Evolutionary conservation across 805 yeast species (phyloP).

Genomic region (Kregervanrija pseudodelftensis): DNA sequence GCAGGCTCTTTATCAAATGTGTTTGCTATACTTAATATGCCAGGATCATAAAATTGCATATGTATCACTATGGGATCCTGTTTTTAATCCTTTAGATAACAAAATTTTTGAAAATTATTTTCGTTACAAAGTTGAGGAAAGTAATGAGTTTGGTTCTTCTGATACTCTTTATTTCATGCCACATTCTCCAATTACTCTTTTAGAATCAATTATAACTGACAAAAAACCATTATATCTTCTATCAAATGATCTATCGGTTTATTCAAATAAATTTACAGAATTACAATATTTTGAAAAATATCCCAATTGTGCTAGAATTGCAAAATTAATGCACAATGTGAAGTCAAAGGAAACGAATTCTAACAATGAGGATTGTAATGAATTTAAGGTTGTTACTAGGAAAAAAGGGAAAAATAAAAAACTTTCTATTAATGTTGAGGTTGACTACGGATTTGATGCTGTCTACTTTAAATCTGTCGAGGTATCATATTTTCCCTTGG

Average conservation of each 20-base stretch:
- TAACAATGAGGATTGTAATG: slow-evolving; percentile 5
- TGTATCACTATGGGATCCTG: slow-evolving; percentile 28
- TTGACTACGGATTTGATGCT: slow-evolving; percentile 12
- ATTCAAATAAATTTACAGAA: slow-evolving; percentile 21
- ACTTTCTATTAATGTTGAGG: slow-evolving; percentile 1
- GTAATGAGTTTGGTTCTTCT: background rate
- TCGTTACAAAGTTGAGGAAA: slow-evolving; percentile 13
- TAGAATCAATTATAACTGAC: slow-evolving; percentile 19
- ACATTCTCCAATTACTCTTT: slow-evolving; percentile 25
- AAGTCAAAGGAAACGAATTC: background rate
- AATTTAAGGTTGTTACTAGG: slow-evolving; percentile 12
- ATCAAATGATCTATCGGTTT: slow-evolving; percentile 26
- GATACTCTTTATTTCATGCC: slow-evolving; percentile 26
- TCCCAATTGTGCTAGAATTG: slow-evolving; percentile 23
- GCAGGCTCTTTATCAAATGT: slow-evolving; percentile 24
- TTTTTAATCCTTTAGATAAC: slow-evolving; percentile 18
- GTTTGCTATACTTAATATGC: slow-evolving; percentile 15
- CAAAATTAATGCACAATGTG: slow-evolving; percentile 6
- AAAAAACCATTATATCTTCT: slow-evolving; percentile 22
- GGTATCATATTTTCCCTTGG: background rate
- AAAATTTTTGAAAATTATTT: slow-evolving; percentile 11
- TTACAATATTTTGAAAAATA: slow-evolving; percentile 20
- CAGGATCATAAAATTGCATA: slow-evolving; percentile 6
- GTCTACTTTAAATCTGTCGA: slow-evolving; percentile 11
- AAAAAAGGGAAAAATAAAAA: slow-evolving; percentile 10